Percentiles rank a stretch among this genome's conserved stretches.
These are phyloP conservation scores for Tephrocybe rancida DNA, from an alignment of 768 basidiomycete genomes.

Conservation along the genomic window DNA sequence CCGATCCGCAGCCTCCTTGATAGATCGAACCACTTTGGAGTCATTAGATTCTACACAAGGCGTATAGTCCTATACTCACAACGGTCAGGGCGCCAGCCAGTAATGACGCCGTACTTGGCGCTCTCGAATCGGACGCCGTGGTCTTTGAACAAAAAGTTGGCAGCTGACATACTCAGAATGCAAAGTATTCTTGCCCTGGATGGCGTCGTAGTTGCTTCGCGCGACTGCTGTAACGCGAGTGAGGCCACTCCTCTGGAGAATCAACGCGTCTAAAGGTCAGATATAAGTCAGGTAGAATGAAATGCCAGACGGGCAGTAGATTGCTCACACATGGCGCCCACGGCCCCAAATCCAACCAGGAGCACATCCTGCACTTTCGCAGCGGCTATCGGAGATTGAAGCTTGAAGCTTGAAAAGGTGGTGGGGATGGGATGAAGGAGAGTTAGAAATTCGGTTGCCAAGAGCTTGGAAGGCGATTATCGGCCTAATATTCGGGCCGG, in stretches of 20 bases:
- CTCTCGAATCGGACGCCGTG: slow-evolving; percentile 61
- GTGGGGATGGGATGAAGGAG: background rate
- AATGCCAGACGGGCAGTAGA: background rate
- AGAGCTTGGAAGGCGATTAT: too few species aligned
- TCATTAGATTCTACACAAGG: background rate
- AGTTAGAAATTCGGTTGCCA: background rate
- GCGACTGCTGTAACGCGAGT: slow-evolving; percentile 77
- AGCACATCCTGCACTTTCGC: slow-evolving; percentile 44
- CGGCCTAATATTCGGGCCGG: too few species aligned
- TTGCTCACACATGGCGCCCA: slow-evolving; percentile 63
- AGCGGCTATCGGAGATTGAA: slow-evolving; percentile 1
- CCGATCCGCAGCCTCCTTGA: slow-evolving; percentile 62
- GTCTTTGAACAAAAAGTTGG: slow-evolving; percentile 29
- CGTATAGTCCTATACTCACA: slow-evolving; percentile 37
- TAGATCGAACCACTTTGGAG: slow-evolving; percentile 55
- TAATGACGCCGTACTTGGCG: slow-evolving; percentile 58
- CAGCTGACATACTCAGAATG: background rate
- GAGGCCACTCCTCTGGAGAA: slow-evolving; percentile 57
- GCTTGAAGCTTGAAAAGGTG: background rate
- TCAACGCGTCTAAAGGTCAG: slow-evolving; percentile 48
- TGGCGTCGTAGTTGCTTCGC: slow-evolving; percentile 63
- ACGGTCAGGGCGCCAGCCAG: slow-evolving; percentile 65
- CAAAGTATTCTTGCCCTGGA: slow-evolving; percentile 38
- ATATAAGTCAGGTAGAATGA: background rate
- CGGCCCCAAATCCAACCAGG: slow-evolving; percentile 64